Base-by-base conservation (phyloP, 192 early-diverging fungal species). In the Powellomyces hirtus region DNA sequence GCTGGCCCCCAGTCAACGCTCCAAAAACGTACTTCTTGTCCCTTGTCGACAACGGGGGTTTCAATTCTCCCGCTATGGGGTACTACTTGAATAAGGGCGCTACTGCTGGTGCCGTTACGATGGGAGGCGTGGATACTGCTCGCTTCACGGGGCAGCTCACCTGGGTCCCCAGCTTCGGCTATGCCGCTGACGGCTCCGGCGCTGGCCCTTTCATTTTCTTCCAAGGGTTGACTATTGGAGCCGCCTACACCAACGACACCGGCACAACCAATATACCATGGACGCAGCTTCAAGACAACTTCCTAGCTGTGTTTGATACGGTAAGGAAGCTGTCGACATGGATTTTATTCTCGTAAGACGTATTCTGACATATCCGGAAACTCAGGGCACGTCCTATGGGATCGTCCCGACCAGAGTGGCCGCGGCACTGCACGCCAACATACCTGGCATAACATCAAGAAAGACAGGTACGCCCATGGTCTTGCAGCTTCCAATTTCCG, bases 111-210 rank as follows among this genome's bases (percentile, higher is more conserved):
- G 30, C 16, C n/a, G 36, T 72, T 10, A 38, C 22, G 10, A 26
- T 72, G 22, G 70, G 70, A 3, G 70, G 70, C 29, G 62, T 72
- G n/a, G 62, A 72, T 58, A 16, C 18, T 11, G 62, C 53, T 35
- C 62, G 75, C 14, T 76, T 70, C 56, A 42, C 45, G 4, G 79
- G 64, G 8, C 29, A 37, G 20, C 18, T 75, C 24, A 26, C 58
- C 4, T 81, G 76, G 76, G 44, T 72, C 16, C 62, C 70, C 18
- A 57, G 51, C 18, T 69, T 60, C 60, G 67, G 67, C 14, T 69
- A 38, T 60, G 22, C 55, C 13, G 0, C 38, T 4, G 58, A 60
- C 36, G 67, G 67, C 13, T 26, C 13, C 24, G 67, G 61, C 31
- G 40, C 38, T 16, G 62, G 40, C 3, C 70, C 70, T 10, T 72